Evolutionary conservation across 495 filamentous ascomycete genomes (phyloP), one percentile per base, ranked within the genome.

Genomic region (Penicillium flavigenum): DNA sequence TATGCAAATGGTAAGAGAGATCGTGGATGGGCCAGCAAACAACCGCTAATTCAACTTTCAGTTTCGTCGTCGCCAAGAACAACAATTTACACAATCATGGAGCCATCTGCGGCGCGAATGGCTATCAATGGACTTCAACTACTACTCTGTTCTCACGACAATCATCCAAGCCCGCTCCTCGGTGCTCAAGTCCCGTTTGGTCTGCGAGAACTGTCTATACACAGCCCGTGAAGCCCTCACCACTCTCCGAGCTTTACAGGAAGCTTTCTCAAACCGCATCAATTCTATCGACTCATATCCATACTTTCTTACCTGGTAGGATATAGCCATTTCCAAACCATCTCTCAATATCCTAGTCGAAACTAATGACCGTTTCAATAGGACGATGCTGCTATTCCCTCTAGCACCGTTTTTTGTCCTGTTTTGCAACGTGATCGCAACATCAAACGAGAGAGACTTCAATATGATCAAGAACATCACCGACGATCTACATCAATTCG

Each of bases 391-490:
- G 4, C 57, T 71, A 10, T 71, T 63, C 38, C 70, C 70, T 1
- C 49, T 73, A 16, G 63, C 65, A 2, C 70, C 70, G 0, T 73
- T 73, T 45, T 73, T 69, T 34, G 63, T 71, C 10, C 47, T 73
- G 1, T 73, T 73, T 43, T 73, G 70, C 39, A 73, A 73, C 20
- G 66, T 73, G 10, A 61, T 73, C 5, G 66, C 63, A 27, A 66
- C 68, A 38, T 67, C 66, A n/a, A 63, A 70, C 44, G 61, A 58
- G 16, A 52, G 61, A 46, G 70, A 73, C 45, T 72, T 63, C 36
- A 53, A 58, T 44, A 64, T 71, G 63, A 69, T 71, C 50, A 59
- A 60, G 14, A 63, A 60, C 1, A 67, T 67, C 43, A 69, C 68
- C 9, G 60, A 65, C 3, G 66, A 68, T 7, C 54, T 71, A 5